These are phyloP conservation scores for Coemansia javaensis DNA, from an alignment of 192 early-diverging fungal genomes.

Conservation along the genomic window DNA sequence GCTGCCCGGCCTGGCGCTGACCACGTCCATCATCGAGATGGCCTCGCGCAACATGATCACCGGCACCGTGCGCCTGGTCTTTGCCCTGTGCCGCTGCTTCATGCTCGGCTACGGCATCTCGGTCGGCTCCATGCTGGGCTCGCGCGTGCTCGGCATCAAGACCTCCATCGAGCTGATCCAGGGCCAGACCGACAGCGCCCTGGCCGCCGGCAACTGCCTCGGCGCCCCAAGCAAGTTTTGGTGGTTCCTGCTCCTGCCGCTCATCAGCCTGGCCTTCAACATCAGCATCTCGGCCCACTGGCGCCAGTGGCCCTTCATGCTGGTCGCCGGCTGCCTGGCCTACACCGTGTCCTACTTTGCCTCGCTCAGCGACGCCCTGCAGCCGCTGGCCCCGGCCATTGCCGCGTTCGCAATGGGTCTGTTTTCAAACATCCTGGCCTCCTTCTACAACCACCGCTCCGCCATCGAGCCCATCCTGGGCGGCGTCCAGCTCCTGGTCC, in stretches of 20 bases:
- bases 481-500: conserved; percentile 77
- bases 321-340: conserved; percentile 61
- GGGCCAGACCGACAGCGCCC: conserved; percentile 15
- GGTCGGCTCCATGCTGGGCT: conserved; percentile 58
- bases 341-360: conserved; percentile 66
- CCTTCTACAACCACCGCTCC: conserved; percentile 61
- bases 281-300: conserved; percentile 57
- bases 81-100: conserved; percentile 73
- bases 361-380: conserved; percentile 49
- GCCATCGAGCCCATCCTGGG: conserved; percentile 77
- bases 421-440: conserved; percentile 69
- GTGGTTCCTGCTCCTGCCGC: conserved; percentile 58
- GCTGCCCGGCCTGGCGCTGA: conserved; percentile 73
- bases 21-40: conserved; percentile 81
- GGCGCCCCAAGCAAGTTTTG: conserved; percentile 42
- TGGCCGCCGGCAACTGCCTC: conserved; percentile 33
- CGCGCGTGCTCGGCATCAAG: conserved; percentile 53
- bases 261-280: conserved; percentile 53
- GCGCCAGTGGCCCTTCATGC: conserved; percentile 71
- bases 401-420: conserved; percentile 77
- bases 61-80: conserved; percentile 78
- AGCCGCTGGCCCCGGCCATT: conserved; percentile 58
- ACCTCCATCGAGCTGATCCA: conserved; percentile 17
- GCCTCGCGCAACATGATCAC: conserved; percentile 82
- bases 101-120: conserved; percentile 71